Conservation (phyloP, 2,329 filamentous ascomycete species). For the Calcarisporium arbuscula region DNA sequence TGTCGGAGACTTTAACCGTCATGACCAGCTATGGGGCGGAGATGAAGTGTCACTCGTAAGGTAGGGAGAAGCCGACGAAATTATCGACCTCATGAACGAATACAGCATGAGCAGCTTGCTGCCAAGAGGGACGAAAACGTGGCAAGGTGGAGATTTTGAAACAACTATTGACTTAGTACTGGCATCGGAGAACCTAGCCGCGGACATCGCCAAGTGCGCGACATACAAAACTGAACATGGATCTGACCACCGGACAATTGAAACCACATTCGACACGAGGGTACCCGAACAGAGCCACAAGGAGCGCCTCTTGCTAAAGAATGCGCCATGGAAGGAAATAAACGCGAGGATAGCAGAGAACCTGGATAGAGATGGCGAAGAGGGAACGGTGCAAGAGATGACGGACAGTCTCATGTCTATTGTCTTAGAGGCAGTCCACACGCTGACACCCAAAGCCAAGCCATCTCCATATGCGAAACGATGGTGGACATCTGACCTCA, state of each 20-base stretch:
- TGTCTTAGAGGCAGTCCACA: no score
- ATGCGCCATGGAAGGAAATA: constrained; percentile 13
- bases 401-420: no score
- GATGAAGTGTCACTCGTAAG: constrained; percentile 11
- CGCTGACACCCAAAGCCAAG: constrained; percentile 1
- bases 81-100: constrained; percentile 29
- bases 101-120: constrained; percentile 25
- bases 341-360: not conserved
- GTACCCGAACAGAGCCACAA: constrained; percentile 4
- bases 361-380: not conserved
- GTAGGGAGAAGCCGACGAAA: constrained; percentile 28
- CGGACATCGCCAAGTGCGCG: constrained; percentile 10
- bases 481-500: no score
- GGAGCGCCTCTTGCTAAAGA: constrained; percentile 18
- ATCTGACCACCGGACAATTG: constrained; percentile 24
- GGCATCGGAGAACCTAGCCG: constrained; percentile 14
- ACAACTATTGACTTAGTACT: constrained; percentile 21
- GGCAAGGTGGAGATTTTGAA: constrained; percentile 15
- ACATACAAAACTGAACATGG: constrained; percentile 15
- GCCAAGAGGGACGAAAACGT: constrained; percentile 27
- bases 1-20: constrained; percentile 13
- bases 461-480: constrained; percentile 4
- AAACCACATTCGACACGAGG: constrained; percentile 20
- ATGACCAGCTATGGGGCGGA: constrained; percentile 15
- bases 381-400: constrained; percentile 1